Base-by-base conservation (phyloP, 495 filamentous ascomycete species). In the Schizothecium vesticola region DNA sequence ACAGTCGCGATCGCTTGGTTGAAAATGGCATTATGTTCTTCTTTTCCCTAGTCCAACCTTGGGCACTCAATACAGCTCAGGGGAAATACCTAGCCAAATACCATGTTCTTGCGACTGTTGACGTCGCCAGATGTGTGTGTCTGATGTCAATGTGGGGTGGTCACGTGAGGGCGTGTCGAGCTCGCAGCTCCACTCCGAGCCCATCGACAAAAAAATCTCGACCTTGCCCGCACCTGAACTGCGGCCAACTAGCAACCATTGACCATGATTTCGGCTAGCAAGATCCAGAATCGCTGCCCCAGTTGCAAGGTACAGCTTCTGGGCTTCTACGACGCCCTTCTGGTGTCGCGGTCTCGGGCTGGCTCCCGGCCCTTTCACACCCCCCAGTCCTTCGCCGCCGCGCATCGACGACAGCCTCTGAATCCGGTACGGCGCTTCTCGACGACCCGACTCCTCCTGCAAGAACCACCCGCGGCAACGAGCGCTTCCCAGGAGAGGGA, bases 271-370 rank as follows among this genome's bases (percentile, higher is more conserved):
- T 81, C 81, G 61, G 81, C 80, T 16, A 70, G 79, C n/a, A 82
- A 79, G 68, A 65, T 76, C 59, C 79, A 78, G 51, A 76, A 79
- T 24, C 72, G 83, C 33, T 86, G 84, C 69, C 80, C 81, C 64
- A 78, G 79, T 66, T 87, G 84, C 70, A 81, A 83, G 68, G 73
- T 79, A 29, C 82, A 80, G 36, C 68, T 86, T 26, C 72, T 84
- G 26, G 76, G 78, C 67, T 86, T 67, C 76, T 86, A 70, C 75
- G 81, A 73, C 71, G 80, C 65, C 70, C 75, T 65, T 76, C 80
- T 71, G 71, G 73, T 19, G 64, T 72, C 69, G 25, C 66, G 65
- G 56, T 67, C 25, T n/a, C 64, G 63, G 25, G 62, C 67, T 64
- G 56, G 63, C 8, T n/a, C 72, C 22, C 70, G 68, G 13, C 70